These are phyloP conservation scores for Acidomyces sp. DNA, from an alignment of 495 filamentous ascomycete species.

Conservation along the genomic window DNA sequence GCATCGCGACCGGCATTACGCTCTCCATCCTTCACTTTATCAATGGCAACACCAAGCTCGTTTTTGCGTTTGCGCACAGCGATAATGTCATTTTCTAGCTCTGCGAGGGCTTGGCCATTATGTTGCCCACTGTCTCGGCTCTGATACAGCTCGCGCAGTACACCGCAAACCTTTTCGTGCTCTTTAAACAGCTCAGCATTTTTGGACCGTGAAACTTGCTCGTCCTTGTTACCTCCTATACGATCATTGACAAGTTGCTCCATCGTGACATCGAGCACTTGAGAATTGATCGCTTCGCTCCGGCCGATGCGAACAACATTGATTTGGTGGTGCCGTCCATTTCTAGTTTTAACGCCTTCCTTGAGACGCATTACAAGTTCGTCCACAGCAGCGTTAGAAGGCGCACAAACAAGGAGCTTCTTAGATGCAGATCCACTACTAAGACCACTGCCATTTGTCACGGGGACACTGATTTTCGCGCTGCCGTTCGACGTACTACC, in stretches of 20 bases:
- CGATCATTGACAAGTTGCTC: conserved; percentile 77
- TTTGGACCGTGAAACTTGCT: conserved; percentile 38
- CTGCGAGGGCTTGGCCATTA: conserved; percentile 46
- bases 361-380: conserved; percentile 91
- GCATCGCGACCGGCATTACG: conserved; percentile 60
- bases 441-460: conserved; percentile 7
- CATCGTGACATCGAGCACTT: conserved; percentile 81
- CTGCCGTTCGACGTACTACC: conserved; percentile 33
- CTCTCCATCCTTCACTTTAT: conserved; percentile 71
- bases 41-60: conserved; percentile 64
- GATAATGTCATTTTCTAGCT: conserved; percentile 66
- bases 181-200: conserved; percentile 70
- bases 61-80: conserved; percentile 59
- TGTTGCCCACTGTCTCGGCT: conserved; percentile 57
- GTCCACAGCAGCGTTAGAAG: conserved; percentile 94
- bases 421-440: conserved; percentile 34
- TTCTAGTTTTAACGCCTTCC: conserved; percentile 65
- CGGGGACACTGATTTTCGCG: conserved; percentile 22
- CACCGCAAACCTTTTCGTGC: conserved; percentile 60
- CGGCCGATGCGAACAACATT: conserved; percentile 84
- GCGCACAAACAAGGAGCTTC: conserved; percentile 89
- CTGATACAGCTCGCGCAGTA: conserved; percentile 46
- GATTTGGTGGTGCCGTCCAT: conserved; percentile 56
- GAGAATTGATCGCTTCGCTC: conserved; percentile 82
- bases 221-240: conserved; percentile 40